phyloP scores from a whole-genome alignment of 139 green algal genomes.

The Deuterostichococcus epilithicus region DNA sequence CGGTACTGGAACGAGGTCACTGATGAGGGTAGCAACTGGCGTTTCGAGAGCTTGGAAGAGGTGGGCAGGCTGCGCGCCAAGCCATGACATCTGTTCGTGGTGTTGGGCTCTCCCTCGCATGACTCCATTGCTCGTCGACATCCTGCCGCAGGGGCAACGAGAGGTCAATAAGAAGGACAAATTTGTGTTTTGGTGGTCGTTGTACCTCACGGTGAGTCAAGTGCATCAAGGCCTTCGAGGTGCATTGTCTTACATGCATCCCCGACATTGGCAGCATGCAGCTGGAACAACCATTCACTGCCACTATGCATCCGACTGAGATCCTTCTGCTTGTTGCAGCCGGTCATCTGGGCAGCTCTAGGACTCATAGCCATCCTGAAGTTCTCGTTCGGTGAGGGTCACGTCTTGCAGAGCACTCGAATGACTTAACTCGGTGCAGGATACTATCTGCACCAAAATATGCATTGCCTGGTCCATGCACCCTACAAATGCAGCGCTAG shows the following conservation, averaged over 20 bases:
- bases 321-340: constrained; percentile 12
- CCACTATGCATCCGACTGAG: neutral
- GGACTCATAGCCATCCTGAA: constrained; percentile 60
- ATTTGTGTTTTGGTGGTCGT: constrained; percentile 67
- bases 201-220: constrained; percentile 45
- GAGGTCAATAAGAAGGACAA: constrained; percentile 66
- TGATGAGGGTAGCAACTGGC: constrained; percentile 88
- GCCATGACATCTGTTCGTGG: neutral
- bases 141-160: constrained; percentile 51
- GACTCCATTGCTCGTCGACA: neutral
- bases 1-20: constrained; percentile 96
- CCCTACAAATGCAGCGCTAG: constrained; percentile 2
- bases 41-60: constrained; percentile 84
- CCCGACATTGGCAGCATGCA: neutral
- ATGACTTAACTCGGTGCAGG: too few species aligned
- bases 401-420: too few species aligned
- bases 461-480: too few species aligned
- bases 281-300: neutral
- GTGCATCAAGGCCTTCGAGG: too few species aligned
- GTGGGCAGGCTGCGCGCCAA: constrained; percentile 9
- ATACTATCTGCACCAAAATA: too few species aligned
- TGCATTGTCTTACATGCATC: too few species aligned
- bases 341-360: constrained; percentile 56
- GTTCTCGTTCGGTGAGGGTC: constrained; percentile 57
- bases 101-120: neutral